A percentile compares a stretch with the other conserved stretches of the same genome.
Conservation (phyloP, 2,329 filamentous ascomycete genomes). For the Cladosporium austrohemisphaericum region DNA sequence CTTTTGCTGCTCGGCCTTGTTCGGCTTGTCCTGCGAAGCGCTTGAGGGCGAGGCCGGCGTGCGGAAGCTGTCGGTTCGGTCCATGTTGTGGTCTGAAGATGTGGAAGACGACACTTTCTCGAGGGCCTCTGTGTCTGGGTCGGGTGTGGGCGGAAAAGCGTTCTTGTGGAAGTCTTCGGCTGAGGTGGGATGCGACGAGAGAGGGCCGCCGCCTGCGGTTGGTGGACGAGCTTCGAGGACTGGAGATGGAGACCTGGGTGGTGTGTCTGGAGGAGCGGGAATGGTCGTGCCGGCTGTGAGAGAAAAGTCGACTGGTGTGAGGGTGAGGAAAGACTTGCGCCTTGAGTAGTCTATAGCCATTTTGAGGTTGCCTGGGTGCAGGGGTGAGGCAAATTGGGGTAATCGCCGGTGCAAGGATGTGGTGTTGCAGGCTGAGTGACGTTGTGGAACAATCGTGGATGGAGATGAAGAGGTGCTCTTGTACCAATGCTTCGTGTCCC, state of each 20-base stretch:
- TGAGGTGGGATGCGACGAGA: slow-evolving; percentile 33
- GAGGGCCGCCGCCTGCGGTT: slow-evolving; percentile 31
- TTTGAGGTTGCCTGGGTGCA: slow-evolving; percentile 7
- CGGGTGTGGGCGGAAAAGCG: slow-evolving; percentile 25
- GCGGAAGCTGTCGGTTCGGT: slow-evolving; percentile 24
- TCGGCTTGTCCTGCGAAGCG: slow-evolving; percentile 13
- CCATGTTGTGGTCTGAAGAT: slow-evolving; percentile 19
- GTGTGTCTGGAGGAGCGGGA: slow-evolving; percentile 26
- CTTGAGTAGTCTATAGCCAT: slow-evolving; percentile 11
- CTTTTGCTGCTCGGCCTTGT: slow-evolving; percentile 15
- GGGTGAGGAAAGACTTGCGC: slow-evolving; percentile 21
- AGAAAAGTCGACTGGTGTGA: slow-evolving; percentile 25
- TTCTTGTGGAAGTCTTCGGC: slow-evolving; percentile 23
- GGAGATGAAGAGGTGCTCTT: not conserved
- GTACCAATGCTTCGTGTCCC: not conserved
- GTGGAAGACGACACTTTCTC: slow-evolving; percentile 16
- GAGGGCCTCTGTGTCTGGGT: slow-evolving; percentile 20
- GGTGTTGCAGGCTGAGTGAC: slow-evolving; percentile 7
- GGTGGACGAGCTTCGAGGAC: slow-evolving; percentile 23
- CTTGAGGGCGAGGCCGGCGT: slow-evolving; percentile 23
- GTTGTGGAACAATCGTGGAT: not conserved
- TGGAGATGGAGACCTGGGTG: slow-evolving; percentile 18
- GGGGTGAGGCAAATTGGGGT: slow-evolving; percentile 10
- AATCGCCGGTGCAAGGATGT: slow-evolving; percentile 1
- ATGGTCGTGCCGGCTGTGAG: slow-evolving; percentile 27